phyloP scores from a whole-genome alignment of 1,284 basidiomycete species.

The Ustilago xerochloae region DNA sequence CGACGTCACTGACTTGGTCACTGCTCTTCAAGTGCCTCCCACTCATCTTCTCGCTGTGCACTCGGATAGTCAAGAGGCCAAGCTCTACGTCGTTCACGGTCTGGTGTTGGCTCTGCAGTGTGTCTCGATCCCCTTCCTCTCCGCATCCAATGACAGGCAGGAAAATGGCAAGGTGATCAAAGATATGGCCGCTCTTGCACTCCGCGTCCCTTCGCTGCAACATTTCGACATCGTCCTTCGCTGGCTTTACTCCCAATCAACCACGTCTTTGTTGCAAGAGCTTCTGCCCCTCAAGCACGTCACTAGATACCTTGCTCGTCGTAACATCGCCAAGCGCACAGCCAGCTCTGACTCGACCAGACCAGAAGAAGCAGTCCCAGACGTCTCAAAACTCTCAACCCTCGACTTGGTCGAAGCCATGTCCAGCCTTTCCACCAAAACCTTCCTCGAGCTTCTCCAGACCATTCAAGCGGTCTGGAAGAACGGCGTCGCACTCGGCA shows the following conservation, averaged over 20 bases:
- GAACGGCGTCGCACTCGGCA: slow-evolving; percentile 50
- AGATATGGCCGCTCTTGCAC: slow-evolving; percentile 24
- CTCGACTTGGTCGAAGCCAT: slow-evolving; percentile 34
- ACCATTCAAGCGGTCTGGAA: slow-evolving; percentile 47
- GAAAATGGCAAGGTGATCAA: slow-evolving; percentile 7
- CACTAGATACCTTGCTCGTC: slow-evolving; percentile 17
- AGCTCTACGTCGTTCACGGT: slow-evolving; percentile 35
- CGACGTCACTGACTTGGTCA: slow-evolving; percentile 17
- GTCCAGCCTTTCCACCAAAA: slow-evolving; percentile 27
- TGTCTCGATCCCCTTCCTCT: slow-evolving; percentile 45
- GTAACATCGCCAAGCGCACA: slow-evolving; percentile 8
- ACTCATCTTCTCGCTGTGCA: slow-evolving; percentile 45
- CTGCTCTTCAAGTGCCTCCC: slow-evolving; percentile 15
- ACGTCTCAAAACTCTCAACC: slow-evolving; percentile 8
- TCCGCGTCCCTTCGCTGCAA: slow-evolving; percentile 25
- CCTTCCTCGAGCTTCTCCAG: slow-evolving; percentile 32
- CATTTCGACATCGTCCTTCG: slow-evolving; percentile 36
- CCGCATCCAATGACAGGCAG: slow-evolving; percentile 3
- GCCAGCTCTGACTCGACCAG: background rate
- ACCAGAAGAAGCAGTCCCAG: background rate
- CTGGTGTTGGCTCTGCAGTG: slow-evolving; percentile 45
- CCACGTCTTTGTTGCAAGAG: slow-evolving; percentile 36
- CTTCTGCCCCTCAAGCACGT: slow-evolving; percentile 43
- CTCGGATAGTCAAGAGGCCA: slow-evolving; percentile 22
- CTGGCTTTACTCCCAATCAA: slow-evolving; percentile 42